Percentiles rank a stretch among this genome's conserved stretches.
Evolutionary conservation across 306 rosid genomes (phyloP).

Genomic region (Herpetospermum pedunculosum): DNA sequence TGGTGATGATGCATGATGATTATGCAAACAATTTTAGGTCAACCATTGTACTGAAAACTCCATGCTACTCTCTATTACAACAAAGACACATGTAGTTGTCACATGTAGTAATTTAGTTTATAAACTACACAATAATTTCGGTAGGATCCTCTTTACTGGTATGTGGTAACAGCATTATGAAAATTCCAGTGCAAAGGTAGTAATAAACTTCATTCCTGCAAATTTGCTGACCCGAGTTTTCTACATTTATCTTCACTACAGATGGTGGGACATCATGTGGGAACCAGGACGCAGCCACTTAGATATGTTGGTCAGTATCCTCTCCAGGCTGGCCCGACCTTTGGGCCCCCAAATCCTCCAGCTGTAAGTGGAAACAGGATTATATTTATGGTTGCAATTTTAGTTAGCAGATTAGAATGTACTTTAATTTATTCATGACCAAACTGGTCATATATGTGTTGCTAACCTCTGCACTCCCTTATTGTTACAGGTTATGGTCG

Average conservation of each 20-base stretch:
- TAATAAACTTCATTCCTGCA: background rate
- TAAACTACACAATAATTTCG: background rate
- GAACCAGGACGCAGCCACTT: conserved; percentile 51
- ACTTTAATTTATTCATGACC: conserved; percentile 1
- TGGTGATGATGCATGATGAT: background rate
- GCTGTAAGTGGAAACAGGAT: conserved; percentile 46
- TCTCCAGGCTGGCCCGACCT: conserved; percentile 53
- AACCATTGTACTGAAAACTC: background rate
- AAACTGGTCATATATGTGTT: background rate
- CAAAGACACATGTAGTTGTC: background rate
- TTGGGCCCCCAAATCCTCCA: conserved; percentile 51
- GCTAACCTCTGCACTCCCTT: background rate
- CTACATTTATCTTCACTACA: conserved; percentile 11
- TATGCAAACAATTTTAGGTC: background rate
- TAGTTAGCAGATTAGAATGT: background rate
- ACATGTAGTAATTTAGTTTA: background rate
- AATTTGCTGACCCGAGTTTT: conserved; percentile 9
- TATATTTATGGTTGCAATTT: conserved; percentile 1
- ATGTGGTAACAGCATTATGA: background rate
- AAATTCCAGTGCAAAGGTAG: background rate
- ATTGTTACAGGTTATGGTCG: conserved; percentile 62
- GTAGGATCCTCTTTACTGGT: background rate
- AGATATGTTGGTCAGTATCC: conserved; percentile 59
- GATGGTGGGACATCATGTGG: conserved; percentile 64
- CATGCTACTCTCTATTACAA: background rate